Evolutionary conservation across 2,329 filamentous ascomycete species (phyloP).

Genomic region (Venturia effusa): DNA sequence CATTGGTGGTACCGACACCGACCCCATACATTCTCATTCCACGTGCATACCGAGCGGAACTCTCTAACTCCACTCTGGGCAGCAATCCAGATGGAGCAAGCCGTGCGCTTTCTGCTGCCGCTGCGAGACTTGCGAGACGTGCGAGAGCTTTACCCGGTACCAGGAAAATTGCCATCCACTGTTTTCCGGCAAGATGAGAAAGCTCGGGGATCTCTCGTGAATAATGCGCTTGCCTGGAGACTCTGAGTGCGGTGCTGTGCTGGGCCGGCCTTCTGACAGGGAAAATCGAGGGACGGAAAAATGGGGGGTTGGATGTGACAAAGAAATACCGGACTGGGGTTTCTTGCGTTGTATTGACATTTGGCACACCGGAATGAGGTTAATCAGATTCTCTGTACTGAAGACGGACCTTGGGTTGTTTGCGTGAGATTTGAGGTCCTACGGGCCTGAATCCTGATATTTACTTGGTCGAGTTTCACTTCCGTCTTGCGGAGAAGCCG

Average conservation of each 20-base stretch:
- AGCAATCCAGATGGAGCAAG: background rate
- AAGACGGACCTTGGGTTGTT: too few species aligned
- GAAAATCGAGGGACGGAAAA: background rate
- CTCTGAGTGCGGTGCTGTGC: background rate
- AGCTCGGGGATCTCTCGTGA: background rate
- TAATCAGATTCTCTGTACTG: too few species aligned
- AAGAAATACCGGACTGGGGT: background rate
- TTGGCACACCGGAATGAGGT: too few species aligned
- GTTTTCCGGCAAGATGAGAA: background rate
- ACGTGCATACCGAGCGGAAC: background rate
- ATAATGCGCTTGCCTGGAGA: background rate
- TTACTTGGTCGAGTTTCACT: too few species aligned
- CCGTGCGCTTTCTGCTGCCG: background rate
- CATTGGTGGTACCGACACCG: background rate
- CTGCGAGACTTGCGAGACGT: too few species aligned
- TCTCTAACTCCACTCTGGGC: slow-evolving; percentile 2
- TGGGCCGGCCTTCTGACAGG: background rate
- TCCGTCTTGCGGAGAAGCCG: too few species aligned
- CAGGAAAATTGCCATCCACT: background rate
- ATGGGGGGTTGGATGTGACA: background rate
- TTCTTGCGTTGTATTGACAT: background rate
- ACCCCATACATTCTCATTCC: background rate
- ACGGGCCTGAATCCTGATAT: too few species aligned
- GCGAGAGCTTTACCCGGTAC: background rate
- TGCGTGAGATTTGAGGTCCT: too few species aligned